Base-by-base conservation (phyloP, 371 early-diverging fungal species). In the Mortierella sp. region DNA sequence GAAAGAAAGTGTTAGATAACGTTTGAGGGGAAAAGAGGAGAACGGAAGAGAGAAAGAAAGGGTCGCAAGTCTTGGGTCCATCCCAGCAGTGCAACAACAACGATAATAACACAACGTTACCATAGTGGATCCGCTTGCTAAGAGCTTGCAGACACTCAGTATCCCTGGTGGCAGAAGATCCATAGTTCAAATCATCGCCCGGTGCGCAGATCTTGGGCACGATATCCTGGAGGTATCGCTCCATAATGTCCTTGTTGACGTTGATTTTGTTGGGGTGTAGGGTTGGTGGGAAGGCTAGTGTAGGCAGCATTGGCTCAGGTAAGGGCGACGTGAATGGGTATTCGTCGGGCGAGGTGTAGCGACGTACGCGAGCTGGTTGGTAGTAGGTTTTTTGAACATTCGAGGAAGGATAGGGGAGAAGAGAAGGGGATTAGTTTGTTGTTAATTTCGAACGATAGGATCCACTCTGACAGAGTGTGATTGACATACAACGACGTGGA, bases 101-200 rank as follows among this genome's bases (percentile, higher is more conserved):
- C 42, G 5, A 38, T 5, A 38, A 38, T 5, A 38, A 38, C 42
- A n/a, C n/a, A n/a, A n/a, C n/a, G n/a, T n/a, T 90, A 95, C 97
- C 99, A 84, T 96, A 98, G 88, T 99, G 99, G 81, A 99, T 97
- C 76, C 99, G 94, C 72, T 97, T 92, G 76, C 97, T 96, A 45
- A 99, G 90, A 4, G 97, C 94, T 90, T 99, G 98, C 24, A 99
- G 88, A 38, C 96, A 97, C 75, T 97, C 97, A 44, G 97, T 95
- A 83, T 99, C 99, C 38, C 95, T 92, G 21, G 98, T 98, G 0
- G 98, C 97, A 11, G 97, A 90, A 11, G 96, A 95, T 26, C 99
- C 99, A 87, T 98, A 96, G 89, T 99, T 97, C 42, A 81, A 83
- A 88, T 98, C 99, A 83, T 97, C 97, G 11, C 90, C 89, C 0